These are phyloP conservation scores for Venturia effusa DNA, from an alignment of 2,329 filamentous ascomycete species.

Conservation along the genomic window DNA sequence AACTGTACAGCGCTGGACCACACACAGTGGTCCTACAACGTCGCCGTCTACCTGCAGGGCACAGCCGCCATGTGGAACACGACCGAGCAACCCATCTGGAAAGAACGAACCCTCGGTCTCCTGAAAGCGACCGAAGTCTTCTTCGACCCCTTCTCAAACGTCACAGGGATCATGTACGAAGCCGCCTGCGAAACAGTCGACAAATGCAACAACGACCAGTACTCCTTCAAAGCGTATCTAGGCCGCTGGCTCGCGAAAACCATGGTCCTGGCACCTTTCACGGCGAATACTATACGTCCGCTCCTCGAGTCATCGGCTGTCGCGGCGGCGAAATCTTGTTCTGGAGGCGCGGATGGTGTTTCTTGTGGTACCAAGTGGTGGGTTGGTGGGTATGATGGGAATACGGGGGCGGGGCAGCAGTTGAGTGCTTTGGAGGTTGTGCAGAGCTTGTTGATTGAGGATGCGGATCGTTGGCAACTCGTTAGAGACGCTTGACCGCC, in stretches of 20 bases:
- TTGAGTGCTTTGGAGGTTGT: constrained; percentile 34
- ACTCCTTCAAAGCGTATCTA: constrained; percentile 66
- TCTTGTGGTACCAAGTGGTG: constrained; percentile 38
- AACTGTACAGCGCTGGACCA: constrained; percentile 40
- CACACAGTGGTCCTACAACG: constrained; percentile 54
- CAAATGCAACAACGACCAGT: constrained; percentile 60
- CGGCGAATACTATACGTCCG: constrained; percentile 26
- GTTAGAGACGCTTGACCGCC: neutral
- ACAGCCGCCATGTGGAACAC: constrained; percentile 7
- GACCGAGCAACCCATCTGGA: constrained; percentile 37
- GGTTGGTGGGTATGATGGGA: constrained; percentile 30
- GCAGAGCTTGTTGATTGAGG: constrained; percentile 27
- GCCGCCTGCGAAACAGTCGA: constrained; percentile 51
- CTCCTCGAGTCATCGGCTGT: constrained; percentile 30
- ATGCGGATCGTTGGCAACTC: neutral
- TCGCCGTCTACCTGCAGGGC: constrained; percentile 55
- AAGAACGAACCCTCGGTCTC: constrained; percentile 45
- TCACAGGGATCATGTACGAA: constrained; percentile 51
- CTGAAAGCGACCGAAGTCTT: constrained; percentile 39
- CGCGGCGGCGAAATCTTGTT: constrained; percentile 33
- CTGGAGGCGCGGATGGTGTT: constrained; percentile 27
- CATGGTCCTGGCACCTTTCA: constrained; percentile 32
- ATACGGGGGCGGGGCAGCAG: constrained; percentile 32
- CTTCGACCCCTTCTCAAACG: constrained; percentile 44
- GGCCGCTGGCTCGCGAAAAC: constrained; percentile 49